Percentiles rank a stretch among this genome's conserved stretches.
These are phyloP conservation scores for Arabidopsis hybrid DNA, from an alignment of 441 rosid genomes.

Conservation along the genomic window DNA sequence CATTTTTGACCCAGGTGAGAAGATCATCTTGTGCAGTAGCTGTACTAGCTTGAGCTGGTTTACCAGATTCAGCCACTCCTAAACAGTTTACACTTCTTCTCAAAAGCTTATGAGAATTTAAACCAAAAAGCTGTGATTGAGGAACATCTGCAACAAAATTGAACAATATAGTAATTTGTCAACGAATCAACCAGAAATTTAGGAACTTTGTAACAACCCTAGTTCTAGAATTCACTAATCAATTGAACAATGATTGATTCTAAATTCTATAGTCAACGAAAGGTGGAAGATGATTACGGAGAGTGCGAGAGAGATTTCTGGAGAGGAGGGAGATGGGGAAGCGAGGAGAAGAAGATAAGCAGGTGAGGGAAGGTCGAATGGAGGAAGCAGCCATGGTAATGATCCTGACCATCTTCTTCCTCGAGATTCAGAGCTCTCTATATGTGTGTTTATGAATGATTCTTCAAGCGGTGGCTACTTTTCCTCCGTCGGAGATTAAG, in stretches of 20 bases:
- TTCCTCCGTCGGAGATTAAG: slow-evolving; percentile 40
- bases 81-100: slow-evolving; percentile 51
- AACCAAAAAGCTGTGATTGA: slow-evolving; percentile 59
- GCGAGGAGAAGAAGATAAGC: slow-evolving; percentile 54
- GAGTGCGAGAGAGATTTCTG: slow-evolving; percentile 48
- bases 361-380: slow-evolving; percentile 64
- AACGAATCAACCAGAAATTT: neutral
- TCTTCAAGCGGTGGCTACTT: slow-evolving; percentile 16
- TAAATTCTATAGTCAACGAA: neutral
- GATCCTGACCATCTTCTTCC: slow-evolving; percentile 60
- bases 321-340: slow-evolving; percentile 43
- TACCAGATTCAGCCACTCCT: slow-evolving; percentile 59
- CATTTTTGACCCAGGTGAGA: slow-evolving; percentile 78
- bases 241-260: neutral
- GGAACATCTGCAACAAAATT: slow-evolving; percentile 56
- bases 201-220: neutral
- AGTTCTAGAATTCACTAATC: slow-evolving; percentile 20
- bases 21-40: slow-evolving; percentile 62
- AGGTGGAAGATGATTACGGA: slow-evolving; percentile 45
- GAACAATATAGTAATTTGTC: neutral
- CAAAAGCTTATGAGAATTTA: slow-evolving; percentile 55
- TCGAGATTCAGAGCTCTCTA: neutral
- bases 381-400: slow-evolving; percentile 81
- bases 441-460: neutral
- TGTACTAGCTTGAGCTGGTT: slow-evolving; percentile 66